Evolutionary conservation across 306 rosid species (phyloP).

Genomic region (Heteromeles arbutifolia): DNA sequence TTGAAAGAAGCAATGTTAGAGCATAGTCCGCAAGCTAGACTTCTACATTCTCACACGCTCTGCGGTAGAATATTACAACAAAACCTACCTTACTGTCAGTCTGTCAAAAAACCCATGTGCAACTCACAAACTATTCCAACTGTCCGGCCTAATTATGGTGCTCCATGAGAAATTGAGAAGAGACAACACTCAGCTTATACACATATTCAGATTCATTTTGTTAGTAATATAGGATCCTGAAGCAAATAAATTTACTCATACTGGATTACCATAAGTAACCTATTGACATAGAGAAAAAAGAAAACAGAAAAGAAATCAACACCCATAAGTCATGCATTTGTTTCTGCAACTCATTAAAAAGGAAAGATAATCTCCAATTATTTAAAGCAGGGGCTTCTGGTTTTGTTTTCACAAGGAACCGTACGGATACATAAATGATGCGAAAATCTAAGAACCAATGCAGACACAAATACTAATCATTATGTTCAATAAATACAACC

Average conservation of each 20-base stretch:
- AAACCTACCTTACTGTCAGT: background rate
- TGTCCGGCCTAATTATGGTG: background rate
- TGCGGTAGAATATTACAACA: background rate
- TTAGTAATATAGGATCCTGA: background rate
- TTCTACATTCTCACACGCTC: background rate
- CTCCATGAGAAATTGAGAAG: background rate
- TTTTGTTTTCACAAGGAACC: background rate
- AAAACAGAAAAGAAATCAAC: no score
- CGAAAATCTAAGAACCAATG: background rate
- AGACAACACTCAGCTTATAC: no score
- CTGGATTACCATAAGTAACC: background rate
- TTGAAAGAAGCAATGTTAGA: background rate
- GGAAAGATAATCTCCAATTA: no score
- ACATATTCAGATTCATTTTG: no score
- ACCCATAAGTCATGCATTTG: no score
- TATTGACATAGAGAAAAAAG: background rate
- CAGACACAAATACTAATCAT: background rate
- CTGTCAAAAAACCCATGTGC: background rate
- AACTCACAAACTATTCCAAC: background rate
- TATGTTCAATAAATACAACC: background rate
- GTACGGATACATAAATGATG: background rate
- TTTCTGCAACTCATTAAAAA: no score
- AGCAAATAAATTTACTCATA: background rate
- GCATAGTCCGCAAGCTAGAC: background rate
- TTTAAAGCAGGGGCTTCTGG: no score